Base-by-base conservation (phyloP, 768 basidiomycete species). In the Tylopilus cervinicoccineus region DNA sequence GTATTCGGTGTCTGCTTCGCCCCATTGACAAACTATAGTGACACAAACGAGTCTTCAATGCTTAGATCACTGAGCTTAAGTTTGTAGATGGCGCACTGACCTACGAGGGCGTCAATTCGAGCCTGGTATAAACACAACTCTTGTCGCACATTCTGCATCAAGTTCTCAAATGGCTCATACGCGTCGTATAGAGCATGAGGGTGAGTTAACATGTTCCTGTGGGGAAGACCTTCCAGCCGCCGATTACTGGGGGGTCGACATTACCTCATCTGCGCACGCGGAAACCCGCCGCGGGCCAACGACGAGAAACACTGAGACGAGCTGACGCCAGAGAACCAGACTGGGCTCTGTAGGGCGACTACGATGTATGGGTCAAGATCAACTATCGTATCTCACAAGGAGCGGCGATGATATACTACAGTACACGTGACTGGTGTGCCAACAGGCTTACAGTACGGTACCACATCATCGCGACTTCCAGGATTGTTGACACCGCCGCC, bases 401-500 rank as follows among this genome's bases (percentile, higher is more conserved):
- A n/a, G n/a, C n/a, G n/a, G n/a, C n/a, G n/a, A n/a, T n/a, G n/a
- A n/a, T n/a, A n/a, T n/a, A n/a, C n/a, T n/a, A n/a, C n/a, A n/a
- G n/a, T n/a, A n/a, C n/a, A n/a, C n/a, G n/a, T n/a, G n/a, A n/a
- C n/a, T n/a, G n/a, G n/a, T n/a, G n/a, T n/a, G n/a, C n/a, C n/a
- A n/a, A n/a, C n/a, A n/a, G n/a, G n/a, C n/a, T n/a, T n/a, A n/a
- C n/a, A n/a, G n/a, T n/a, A n/a, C n/a, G n/a, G n/a, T n/a, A n/a
- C n/a, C n/a, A n/a, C 4, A 16, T 58, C 22, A 59, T 67, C n/a
- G 37, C 45, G 2, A 29, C 38, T 10, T 58, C 57, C n/a, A 51
- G 63, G 14, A 59, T 67, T 13, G 63, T 67, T 41, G 66, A 66
- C 40, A 58, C 56, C n/a, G 63, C 64, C 19, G 59, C 62, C 19